Percentiles rank a stretch among this genome's conserved stretches.
phyloP scores from a whole-genome alignment of 352 stramenopile genomes.

The Phytopythium aichiense region DNA sequence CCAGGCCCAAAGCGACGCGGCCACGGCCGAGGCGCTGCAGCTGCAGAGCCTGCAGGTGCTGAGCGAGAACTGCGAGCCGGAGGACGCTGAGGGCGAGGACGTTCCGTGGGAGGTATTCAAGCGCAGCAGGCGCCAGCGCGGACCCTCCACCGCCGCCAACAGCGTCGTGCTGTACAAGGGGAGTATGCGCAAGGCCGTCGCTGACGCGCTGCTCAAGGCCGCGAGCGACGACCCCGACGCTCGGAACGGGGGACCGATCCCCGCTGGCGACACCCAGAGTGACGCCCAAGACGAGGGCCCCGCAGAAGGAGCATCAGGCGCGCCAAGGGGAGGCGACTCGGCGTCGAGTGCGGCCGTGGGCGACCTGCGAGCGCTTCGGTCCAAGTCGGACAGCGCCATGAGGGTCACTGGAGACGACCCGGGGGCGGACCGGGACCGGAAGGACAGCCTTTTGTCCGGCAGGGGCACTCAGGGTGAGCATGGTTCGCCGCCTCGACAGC shows the following conservation, averaged over 20 bases:
- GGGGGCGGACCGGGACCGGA: neutral
- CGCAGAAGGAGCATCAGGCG: neutral
- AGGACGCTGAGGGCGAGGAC: constrained; percentile 74
- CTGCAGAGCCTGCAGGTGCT: constrained; percentile 52
- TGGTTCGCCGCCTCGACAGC: neutral
- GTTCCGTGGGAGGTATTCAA: constrained; percentile 80
- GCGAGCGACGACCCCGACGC: neutral
- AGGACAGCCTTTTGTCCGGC: constrained; percentile 1
- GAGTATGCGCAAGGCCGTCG: constrained; percentile 55
- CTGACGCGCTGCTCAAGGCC: constrained; percentile 25
- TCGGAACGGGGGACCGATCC: neutral
- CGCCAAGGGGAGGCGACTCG: neutral
- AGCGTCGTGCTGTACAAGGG: constrained; percentile 60
- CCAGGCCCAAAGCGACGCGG: constrained; percentile 29
- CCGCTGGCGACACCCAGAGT: neutral
- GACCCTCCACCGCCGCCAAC: constrained; percentile 49
- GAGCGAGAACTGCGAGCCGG: constrained; percentile 45
- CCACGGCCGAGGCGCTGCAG: constrained; percentile 42
- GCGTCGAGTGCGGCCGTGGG: neutral
- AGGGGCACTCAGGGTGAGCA: neutral
- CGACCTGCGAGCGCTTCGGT: constrained; percentile 17
- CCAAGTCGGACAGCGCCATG: constrained; percentile 50
- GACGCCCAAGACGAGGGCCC: neutral
- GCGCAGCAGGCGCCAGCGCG: constrained; percentile 63
- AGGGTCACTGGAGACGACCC: neutral